Conservation (phyloP, 2,329 filamentous ascomycete genomes). For the Arthrobotrys pseudoclavata region DNA sequence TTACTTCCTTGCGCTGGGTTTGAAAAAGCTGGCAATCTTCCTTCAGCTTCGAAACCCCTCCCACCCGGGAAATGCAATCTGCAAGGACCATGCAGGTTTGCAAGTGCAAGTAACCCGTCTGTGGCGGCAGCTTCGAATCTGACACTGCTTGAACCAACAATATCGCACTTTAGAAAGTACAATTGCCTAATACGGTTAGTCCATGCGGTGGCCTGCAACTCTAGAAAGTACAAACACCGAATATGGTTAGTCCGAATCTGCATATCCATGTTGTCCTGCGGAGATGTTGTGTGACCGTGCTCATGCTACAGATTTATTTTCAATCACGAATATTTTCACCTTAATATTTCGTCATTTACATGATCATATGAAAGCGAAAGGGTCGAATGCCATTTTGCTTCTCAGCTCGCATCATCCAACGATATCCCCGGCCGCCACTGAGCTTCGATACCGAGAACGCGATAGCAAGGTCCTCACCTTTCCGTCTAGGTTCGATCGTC, state of each 20-base stretch:
- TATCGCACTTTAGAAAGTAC: not conserved
- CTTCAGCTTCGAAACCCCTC: not conserved
- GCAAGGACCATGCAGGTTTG: conserved; percentile 15
- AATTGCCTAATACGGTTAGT: not conserved
- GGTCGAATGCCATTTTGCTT: no score
- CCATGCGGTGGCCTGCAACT: not conserved
- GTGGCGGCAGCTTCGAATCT: no score
- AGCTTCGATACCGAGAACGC: no score
- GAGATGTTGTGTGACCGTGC: not conserved
- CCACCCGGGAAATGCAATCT: not conserved
- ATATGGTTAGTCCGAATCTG: not conserved
- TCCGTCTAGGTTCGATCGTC: no score
- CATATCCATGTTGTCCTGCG: no score
- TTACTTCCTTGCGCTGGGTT: not conserved
- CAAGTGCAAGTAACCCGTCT: no score
- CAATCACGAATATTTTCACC: not conserved
- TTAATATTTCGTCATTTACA: no score
- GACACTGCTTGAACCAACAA: not conserved
- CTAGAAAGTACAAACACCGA: conserved; percentile 3
- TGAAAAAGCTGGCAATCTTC: no score
- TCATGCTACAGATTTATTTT: not conserved
- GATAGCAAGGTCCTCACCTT: no score
- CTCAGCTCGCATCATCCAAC: no score
- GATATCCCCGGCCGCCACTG: no score
- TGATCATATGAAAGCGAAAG: no score